Percentiles rank a stretch among this genome's conserved stretches.
phyloP scores from a whole-genome alignment of 345 rosid genomes.

The Bretschneidera sinensis region DNA sequence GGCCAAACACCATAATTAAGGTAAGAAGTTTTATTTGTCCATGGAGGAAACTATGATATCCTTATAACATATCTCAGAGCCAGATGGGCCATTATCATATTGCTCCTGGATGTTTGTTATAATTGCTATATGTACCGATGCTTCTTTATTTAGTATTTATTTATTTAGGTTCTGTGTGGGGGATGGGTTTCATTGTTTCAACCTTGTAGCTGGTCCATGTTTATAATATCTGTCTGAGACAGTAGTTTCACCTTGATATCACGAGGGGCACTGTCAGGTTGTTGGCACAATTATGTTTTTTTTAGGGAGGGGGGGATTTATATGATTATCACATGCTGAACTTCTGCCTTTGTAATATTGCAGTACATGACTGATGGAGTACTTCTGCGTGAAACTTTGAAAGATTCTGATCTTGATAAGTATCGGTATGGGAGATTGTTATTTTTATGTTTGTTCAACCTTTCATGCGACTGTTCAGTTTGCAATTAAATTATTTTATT shows the following conservation, averaged over 20 bases:
- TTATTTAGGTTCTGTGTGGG: too few species aligned
- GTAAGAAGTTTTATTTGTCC: conserved; percentile 26
- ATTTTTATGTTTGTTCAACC: conserved; percentile 8
- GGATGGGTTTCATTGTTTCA: too few species aligned
- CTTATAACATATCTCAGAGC: not conserved
- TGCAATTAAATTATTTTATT: conserved; percentile 7
- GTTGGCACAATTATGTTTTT: too few species aligned
- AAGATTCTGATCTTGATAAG: conserved; percentile 95
- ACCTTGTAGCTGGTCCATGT: too few species aligned
- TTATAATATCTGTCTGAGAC: too few species aligned
- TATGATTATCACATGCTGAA: not conserved
- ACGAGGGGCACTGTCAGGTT: too few species aligned
- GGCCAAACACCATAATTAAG: conserved; percentile 88
- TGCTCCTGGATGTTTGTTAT: not conserved
- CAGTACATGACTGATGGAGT: conserved; percentile 99
- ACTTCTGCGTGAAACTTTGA: conserved; percentile 88
- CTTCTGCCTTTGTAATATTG: conserved; percentile 17
- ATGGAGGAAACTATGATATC: not conserved
- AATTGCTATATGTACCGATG: not conserved
- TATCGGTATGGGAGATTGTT: conserved; percentile 56
- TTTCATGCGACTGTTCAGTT: conserved; percentile 2
- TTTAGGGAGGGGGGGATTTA: too few species aligned
- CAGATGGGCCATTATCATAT: not conserved
- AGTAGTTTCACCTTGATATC: too few species aligned
- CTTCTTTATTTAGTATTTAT: too few species aligned